Evolutionary conservation across 352 stramenopile genomes (phyloP), one percentile per base, ranked within the genome.

Genomic region (Globisporangium mamillatum): DNA sequence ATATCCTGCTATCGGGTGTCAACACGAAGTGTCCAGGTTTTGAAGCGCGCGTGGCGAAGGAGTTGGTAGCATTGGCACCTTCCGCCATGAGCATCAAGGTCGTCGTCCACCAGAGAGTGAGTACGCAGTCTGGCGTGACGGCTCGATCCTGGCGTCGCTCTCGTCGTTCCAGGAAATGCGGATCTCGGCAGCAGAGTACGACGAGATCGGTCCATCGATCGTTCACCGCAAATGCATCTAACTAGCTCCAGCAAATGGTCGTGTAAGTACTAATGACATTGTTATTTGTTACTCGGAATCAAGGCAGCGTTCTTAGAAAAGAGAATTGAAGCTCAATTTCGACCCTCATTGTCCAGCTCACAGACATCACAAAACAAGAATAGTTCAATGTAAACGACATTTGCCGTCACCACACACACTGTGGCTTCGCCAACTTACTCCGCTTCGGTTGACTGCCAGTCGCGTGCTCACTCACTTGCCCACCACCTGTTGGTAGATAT

Each of bases 401-500:
- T 50, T 16, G 16, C 5, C 41, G 16, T n/a, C 5, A n/a, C 38
- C 38, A 20, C 38, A 46, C 36, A 44, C 38, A 46, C 18, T 14
- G 12, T 20, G 3, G 3, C 12, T 14, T 5, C 38, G 38, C 14
- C 12, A 7, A 46, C 12, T 18, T 46, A 20, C 38, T 46, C 38
- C 12, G 20, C 38, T 50, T 20, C 16, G 16, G 16, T 9, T 18
- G 38, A 46, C 16, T 16, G 16, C 41, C 41, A 18, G 12, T 4
- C 38, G 20, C 14, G 12, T 46, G 16, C 16, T 20, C 14, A 10
- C 36, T 36, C 24, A 66, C 27, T 44, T 57, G 55, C 22, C n/a
- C 34, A 70, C 44, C 10, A 75, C 72, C 48, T 73, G 18, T 24
- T 60, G 41, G 66, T 75, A 77, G 24, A 77, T 41, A 14, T 75